phyloP scores from a whole-genome alignment of 78 protist genomes.

The Dictyostelium purpureum region DNA sequence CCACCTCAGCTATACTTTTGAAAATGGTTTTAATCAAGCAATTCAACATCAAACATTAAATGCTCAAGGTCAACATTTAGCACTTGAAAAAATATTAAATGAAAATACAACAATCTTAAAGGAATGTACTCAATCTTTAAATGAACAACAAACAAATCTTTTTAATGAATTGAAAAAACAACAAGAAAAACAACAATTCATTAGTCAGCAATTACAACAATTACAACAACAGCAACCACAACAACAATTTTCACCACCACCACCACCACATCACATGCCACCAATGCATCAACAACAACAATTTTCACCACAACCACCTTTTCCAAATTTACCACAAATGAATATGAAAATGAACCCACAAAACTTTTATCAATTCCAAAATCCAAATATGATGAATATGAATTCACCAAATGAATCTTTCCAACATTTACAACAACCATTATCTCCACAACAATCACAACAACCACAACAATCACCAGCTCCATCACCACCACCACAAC shows the following conservation, averaged over 20 bases:
- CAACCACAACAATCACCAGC: background rate
- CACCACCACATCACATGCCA: background rate
- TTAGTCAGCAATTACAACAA: background rate
- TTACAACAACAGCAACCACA: conserved; percentile 28
- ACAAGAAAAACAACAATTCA: background rate
- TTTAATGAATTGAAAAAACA: conserved; percentile 24
- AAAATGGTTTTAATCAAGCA: conserved; percentile 28
- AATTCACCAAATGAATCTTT: background rate
- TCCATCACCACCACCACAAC: background rate
- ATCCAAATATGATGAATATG: too few relatives aligned
- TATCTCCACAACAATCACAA: background rate
- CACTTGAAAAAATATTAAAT: background rate
- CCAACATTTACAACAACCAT: background rate
- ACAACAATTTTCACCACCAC: background rate
- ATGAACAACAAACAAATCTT: conserved; percentile 5
- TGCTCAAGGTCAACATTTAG: conserved; percentile 18
- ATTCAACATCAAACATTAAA: conserved; percentile 26
- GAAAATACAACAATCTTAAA: background rate
- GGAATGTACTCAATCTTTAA: background rate
- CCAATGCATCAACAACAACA: background rate
- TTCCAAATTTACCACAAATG: background rate
- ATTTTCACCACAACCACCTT: conserved; percentile 2
- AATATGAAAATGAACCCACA: background rate
- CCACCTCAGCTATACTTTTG: conserved; percentile 19
- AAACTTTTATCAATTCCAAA: background rate